These are phyloP conservation scores for Avena sativa DNA, from an alignment of 176 grass and related monocot species.

Conservation along the genomic window DNA sequence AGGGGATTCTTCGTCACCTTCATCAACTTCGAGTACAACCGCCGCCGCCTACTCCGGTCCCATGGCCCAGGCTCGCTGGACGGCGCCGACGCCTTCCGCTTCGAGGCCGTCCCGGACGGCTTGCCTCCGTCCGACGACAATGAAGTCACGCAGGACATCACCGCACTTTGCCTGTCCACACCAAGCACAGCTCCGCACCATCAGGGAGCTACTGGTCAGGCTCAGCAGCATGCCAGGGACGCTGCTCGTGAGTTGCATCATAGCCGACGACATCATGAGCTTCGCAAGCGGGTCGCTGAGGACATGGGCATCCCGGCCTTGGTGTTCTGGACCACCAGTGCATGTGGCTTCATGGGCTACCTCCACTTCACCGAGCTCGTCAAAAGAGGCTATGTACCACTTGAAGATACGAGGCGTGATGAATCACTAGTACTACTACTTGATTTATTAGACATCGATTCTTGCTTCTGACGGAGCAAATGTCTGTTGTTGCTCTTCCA, in stretches of 20 bases:
- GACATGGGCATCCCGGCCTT: too few species aligned
- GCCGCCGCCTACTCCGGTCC: slow-evolving; percentile 54
- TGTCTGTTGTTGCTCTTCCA: not conserved
- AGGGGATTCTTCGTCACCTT: slow-evolving; percentile 43
- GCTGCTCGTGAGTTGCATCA: slow-evolving; percentile 33
- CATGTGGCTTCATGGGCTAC: too few species aligned
- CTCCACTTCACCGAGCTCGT: too few species aligned
- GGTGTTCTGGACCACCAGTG: too few species aligned
- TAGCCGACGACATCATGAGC: slow-evolving; percentile 46
- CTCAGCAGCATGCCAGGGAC: slow-evolving; percentile 32
- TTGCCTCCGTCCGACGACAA: too few species aligned
- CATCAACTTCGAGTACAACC: slow-evolving; percentile 71
- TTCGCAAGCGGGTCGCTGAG: not conserved
- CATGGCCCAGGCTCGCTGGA: slow-evolving; percentile 39
- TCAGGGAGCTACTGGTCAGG: slow-evolving; percentile 55
- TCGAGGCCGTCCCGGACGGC: slow-evolving; percentile 65
- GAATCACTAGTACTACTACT: not conserved
- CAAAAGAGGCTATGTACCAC: too few species aligned
- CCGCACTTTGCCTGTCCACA: too few species aligned
- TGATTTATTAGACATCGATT: too few species aligned
- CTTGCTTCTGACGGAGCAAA: too few species aligned
- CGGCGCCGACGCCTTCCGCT: slow-evolving; percentile 55
- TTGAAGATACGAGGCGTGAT: not conserved
- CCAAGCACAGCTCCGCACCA: slow-evolving; percentile 42
- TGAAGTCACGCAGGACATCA: too few species aligned